Evolutionary conservation across 1,284 basidiomycete species (phyloP).

Genomic region (Pseudozyma thailandica): DNA sequence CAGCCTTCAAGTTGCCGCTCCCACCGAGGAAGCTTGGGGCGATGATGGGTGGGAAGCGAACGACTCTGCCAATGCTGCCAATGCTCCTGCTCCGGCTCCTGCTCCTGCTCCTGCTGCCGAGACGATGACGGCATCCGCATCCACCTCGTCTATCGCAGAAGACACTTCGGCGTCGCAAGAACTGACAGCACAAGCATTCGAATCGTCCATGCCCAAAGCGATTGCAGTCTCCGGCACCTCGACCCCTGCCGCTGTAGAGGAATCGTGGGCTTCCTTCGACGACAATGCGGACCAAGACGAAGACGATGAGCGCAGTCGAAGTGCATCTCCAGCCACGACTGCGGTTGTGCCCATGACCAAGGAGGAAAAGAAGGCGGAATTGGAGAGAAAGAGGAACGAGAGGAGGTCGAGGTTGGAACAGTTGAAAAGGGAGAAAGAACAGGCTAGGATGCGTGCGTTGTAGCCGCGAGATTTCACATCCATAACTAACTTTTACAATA

Average conservation of each 20-base stretch:
- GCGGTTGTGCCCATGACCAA: conserved; percentile 39
- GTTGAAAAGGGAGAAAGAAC: conserved; percentile 53
- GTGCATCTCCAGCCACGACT: conserved; percentile 16
- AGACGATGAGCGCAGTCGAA: conserved; percentile 1
- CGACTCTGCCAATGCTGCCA: background rate
- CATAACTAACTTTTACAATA: background rate
- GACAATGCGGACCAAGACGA: conserved; percentile 24
- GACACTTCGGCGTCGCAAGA: conserved; percentile 24
- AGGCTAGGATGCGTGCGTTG: conserved; percentile 32
- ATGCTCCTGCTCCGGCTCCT: background rate
- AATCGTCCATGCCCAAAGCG: conserved; percentile 11
- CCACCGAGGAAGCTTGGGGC: conserved; percentile 39
- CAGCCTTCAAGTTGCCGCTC: conserved; percentile 37
- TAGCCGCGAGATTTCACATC: background rate
- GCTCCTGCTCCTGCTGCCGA: background rate
- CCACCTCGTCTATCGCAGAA: conserved; percentile 10
- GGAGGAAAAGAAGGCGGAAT: conserved; percentile 57
- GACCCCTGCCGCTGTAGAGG: conserved; percentile 6
- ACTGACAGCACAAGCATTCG: conserved; percentile 39
- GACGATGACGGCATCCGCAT: conserved; percentile 1
- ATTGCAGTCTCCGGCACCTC: conserved; percentile 9
- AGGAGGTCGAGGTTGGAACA: conserved; percentile 44
- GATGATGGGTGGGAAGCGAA: conserved; percentile 38
- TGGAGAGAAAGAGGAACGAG: conserved; percentile 57
- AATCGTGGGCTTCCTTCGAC: conserved; percentile 40